Base-by-base conservation (phyloP, 2,329 filamentous ascomycete genomes). In the Colletotrichum graminicola region DNA sequence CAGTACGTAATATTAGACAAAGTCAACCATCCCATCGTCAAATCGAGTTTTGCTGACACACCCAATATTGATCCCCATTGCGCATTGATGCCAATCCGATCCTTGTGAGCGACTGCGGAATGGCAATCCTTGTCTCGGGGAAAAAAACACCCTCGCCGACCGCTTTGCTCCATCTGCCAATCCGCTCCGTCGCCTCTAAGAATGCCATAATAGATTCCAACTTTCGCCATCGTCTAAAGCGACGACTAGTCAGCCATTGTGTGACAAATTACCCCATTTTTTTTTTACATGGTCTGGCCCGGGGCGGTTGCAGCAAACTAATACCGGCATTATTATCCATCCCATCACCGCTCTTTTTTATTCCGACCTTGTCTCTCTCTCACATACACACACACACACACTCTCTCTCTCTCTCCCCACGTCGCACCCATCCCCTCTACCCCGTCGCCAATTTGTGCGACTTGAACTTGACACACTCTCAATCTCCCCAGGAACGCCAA, bases 21-120 rank as follows among this genome's bases (percentile, higher is more conserved):
- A 43, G 23, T 21, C 29, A 18, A 5, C 21, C 18, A 45, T 43
- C 32, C 47, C 36, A 49, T 51, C 60, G 59, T 69, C 69, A 65
- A 72, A 72, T 64, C 65, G 65, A 72, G 59, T 72, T 72, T 45
- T 39, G 69, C 69, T 72, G 65, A 72, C 69, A 69, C 59, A 72
- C 47, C 3, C n/a, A 49, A 68, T 51, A 41, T 63, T 36, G 65
- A 32, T 52, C 65, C 36, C 47, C 54, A 55, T 23, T 47, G n/a
- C 65, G 69, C 69, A 64, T 68, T 72, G 69, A 72, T 72, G 69
- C 63, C 64, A 67, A 32, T 60, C 52, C 11, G 43, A n/a, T 59
- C 41, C 65, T 23, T 51, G 41, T 51, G 49, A 34, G 29, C 57
- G 36, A 67, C 23, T 34, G 26, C 56, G 64, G 64, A 67, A 67